phyloP scores from a whole-genome alignment of 805 yeast species.

The Wickerhamiella sorbophila region DNA sequence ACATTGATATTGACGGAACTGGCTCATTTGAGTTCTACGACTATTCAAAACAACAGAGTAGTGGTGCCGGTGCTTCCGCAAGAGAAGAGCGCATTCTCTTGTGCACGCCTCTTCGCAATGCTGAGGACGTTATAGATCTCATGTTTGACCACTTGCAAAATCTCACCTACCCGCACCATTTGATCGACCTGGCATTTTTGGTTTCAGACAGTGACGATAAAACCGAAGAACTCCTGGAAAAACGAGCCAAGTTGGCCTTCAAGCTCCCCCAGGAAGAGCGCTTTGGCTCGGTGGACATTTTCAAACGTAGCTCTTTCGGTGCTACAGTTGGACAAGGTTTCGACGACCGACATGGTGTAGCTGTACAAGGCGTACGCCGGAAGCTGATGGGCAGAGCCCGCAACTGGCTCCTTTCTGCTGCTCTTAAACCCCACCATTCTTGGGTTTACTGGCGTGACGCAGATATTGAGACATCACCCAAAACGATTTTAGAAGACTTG shows the following conservation, averaged over 20 bases:
- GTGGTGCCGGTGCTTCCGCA: slow-evolving; percentile 23
- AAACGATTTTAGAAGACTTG: slow-evolving; percentile 73
- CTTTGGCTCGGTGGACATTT: slow-evolving; percentile 67
- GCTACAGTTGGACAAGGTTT: slow-evolving; percentile 87
- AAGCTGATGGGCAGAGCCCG: slow-evolving; percentile 93
- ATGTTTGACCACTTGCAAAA: slow-evolving; percentile 67
- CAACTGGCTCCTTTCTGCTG: slow-evolving; percentile 82
- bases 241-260: slow-evolving; percentile 27
- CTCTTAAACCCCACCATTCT: slow-evolving; percentile 80
- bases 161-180: slow-evolving; percentile 64
- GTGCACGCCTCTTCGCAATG: slow-evolving; percentile 84
- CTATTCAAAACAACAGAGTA: slow-evolving; percentile 7
- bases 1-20: no score
- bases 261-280: slow-evolving; percentile 44
- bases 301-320: slow-evolving; percentile 86
- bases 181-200: slow-evolving; percentile 64
- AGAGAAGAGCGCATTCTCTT: slow-evolving; percentile 58
- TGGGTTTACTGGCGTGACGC: slow-evolving; percentile 98
- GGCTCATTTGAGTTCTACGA: neutral
- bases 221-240: slow-evolving; percentile 30
- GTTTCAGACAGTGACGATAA: slow-evolving; percentile 81
- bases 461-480: slow-evolving; percentile 84
- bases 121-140: slow-evolving; percentile 74
- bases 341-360: slow-evolving; percentile 86
- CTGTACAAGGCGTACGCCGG: slow-evolving; percentile 90